Conservation (phyloP, 176 grass and related monocot genomes). For the Tuctoria greenei region DNA sequence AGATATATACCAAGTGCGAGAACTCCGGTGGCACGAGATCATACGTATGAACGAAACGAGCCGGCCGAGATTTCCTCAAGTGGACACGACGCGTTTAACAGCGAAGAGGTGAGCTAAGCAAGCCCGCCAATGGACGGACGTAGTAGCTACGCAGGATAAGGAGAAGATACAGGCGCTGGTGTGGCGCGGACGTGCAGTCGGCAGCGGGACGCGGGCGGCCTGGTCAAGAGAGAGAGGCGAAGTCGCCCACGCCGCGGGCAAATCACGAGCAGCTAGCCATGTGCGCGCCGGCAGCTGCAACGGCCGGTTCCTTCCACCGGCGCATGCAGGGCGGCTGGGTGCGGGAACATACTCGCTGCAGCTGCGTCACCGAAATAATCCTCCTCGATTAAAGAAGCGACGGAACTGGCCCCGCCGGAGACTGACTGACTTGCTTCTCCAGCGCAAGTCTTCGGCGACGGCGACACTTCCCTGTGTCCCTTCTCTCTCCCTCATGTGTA, state of each 20-base stretch:
- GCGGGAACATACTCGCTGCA: no score
- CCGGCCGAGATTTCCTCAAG: constrained; percentile 10
- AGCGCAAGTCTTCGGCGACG: constrained; percentile 12
- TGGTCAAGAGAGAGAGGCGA: constrained; percentile 18
- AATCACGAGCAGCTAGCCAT: constrained; percentile 11
- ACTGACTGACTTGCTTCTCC: constrained; percentile 14
- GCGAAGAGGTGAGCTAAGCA: constrained; percentile 5
- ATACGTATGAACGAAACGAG: constrained; percentile 9
- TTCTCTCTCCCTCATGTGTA: neutral
- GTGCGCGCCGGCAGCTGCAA: neutral
- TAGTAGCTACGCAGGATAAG: neutral
- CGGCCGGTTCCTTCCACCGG: neutral
- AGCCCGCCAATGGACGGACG: neutral
- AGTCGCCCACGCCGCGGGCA: constrained; percentile 17
- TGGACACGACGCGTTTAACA: constrained; percentile 35
- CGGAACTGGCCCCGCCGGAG: neutral
- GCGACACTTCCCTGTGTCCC: neutral
- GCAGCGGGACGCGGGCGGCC: constrained; percentile 16
- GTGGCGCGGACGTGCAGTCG: neutral
- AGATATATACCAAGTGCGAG: neutral
- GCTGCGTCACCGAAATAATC: neutral
- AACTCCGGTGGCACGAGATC: constrained; percentile 10
- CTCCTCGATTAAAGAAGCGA: neutral
- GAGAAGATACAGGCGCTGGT: neutral
- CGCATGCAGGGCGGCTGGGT: neutral